Percentiles rank a stretch among this genome's conserved stretches.
Evolutionary conservation across 164 flowering plant species (phyloP).

Genomic region (Saururus chinensis): DNA sequence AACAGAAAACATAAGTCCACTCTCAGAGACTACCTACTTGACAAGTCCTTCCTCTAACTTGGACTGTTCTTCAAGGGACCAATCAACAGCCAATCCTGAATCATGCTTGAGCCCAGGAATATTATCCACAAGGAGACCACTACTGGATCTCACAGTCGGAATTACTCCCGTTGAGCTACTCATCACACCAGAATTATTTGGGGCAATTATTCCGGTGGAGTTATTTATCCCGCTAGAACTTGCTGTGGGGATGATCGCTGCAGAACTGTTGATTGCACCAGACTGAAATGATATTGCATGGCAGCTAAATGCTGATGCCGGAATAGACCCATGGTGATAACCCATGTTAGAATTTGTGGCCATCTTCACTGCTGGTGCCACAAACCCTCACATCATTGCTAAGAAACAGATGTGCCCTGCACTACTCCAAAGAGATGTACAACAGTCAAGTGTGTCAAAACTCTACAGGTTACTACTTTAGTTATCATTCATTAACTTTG

Average conservation of each 20-base stretch:
- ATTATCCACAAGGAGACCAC: conserved; percentile 37
- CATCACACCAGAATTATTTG: conserved; percentile 18
- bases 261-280: conserved; percentile 24
- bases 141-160: conserved; percentile 22
- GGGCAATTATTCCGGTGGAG: conserved; percentile 22
- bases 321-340: conserved; percentile 28
- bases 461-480: background rate
- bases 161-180: conserved; percentile 20
- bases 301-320: conserved; percentile 30
- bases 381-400: background rate
- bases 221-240: conserved; percentile 8
- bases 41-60: conserved; percentile 73
- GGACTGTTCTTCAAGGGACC: conserved; percentile 79
- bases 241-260: conserved; percentile 18
- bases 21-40: conserved; percentile 34
- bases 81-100: conserved; percentile 66
- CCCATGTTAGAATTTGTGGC: conserved; percentile 49
- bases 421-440: background rate
- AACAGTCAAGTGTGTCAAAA: background rate
- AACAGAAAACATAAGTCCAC: background rate
- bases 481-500: background rate
- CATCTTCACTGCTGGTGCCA: conserved; percentile 18
- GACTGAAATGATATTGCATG: conserved; percentile 50
- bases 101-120: conserved; percentile 64
- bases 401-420: background rate